Percentiles rank a stretch among this genome's conserved stretches.
phyloP scores from a whole-genome alignment of 257 asterid genomes.

The Solanum clarkiae region DNA sequence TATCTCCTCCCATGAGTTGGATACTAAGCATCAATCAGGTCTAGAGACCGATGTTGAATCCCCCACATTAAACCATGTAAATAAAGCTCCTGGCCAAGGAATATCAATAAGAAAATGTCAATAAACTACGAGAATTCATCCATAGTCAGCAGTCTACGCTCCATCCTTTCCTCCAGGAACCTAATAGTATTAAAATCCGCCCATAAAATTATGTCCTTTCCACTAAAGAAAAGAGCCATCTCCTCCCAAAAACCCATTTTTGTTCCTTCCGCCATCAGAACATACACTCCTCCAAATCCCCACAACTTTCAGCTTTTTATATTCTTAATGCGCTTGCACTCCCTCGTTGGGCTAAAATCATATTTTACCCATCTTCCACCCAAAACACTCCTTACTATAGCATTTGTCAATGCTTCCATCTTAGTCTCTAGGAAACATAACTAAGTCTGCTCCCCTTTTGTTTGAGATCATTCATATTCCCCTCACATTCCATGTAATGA shows the following conservation, averaged over 20 bases:
- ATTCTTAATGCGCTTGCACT: not conserved
- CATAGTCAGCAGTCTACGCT: not conserved
- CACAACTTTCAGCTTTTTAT: not conserved
- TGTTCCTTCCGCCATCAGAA: not conserved
- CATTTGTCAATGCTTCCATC: not conserved
- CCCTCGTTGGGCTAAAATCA: not conserved
- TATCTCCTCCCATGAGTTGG: not conserved
- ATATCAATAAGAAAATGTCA: not conserved
- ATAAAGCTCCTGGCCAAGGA: not conserved
- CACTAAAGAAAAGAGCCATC: not conserved
- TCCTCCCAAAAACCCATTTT: not conserved
- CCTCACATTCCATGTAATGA: not conserved
- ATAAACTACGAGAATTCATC: not conserved
- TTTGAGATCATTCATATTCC: not conserved
- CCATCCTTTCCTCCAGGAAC: not conserved
- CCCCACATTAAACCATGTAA: not conserved
- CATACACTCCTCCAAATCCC: not conserved
- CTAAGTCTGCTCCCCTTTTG: not conserved
- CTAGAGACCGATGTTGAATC: not conserved
- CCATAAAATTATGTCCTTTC: not conserved
- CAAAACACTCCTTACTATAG: too few species aligned
- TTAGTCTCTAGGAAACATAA: not conserved
- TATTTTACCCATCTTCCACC: not conserved
- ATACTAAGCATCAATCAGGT: not conserved
- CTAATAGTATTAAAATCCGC: not conserved